These are phyloP conservation scores for Alternaria tenuissima DNA, from an alignment of 2,329 filamentous ascomycete genomes.

Conservation along the genomic window DNA sequence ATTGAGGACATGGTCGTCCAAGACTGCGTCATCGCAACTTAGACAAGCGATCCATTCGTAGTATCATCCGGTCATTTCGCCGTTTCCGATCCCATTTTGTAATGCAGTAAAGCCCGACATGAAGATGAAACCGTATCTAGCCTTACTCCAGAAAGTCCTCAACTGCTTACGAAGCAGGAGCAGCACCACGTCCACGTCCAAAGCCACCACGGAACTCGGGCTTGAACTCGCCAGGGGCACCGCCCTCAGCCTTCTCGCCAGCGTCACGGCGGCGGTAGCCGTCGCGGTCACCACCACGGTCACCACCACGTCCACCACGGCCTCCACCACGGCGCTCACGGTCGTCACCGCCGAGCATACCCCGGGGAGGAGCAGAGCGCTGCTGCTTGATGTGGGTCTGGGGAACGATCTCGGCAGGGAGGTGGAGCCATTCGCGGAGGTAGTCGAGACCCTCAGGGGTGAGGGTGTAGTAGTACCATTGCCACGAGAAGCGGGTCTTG, in stretches of 20 bases:
- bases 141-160: constrained; percentile 30
- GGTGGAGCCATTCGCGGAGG: constrained; percentile 99
- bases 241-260: constrained; percentile 53
- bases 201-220: constrained; percentile 56
- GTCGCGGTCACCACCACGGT: constrained; percentile 77
- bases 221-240: constrained; percentile 54
- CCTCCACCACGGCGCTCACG: constrained; percentile 80
- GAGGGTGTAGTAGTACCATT: constrained; percentile 95
- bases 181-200: constrained; percentile 50
- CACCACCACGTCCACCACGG: constrained; percentile 68
- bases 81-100: constrained; percentile 49
- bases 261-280: constrained; percentile 86
- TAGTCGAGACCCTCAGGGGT: constrained; percentile 99
- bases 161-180: constrained; percentile 49
- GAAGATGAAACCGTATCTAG: constrained; percentile 34
- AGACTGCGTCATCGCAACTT: constrained; percentile 33
- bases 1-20: constrained; percentile 44
- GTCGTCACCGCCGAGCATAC: constrained; percentile 90
- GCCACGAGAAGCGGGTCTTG: constrained; percentile 96
- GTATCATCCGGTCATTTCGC: constrained; percentile 51
- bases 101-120: constrained; percentile 41
- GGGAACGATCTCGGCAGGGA: constrained; percentile 98
- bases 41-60: constrained; percentile 46
- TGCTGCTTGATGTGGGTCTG: constrained; percentile 99
- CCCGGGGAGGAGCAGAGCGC: constrained; percentile 95